Evolutionary conservation across 805 yeast species (phyloP).

Genomic region (Candida berthetii): DNA sequence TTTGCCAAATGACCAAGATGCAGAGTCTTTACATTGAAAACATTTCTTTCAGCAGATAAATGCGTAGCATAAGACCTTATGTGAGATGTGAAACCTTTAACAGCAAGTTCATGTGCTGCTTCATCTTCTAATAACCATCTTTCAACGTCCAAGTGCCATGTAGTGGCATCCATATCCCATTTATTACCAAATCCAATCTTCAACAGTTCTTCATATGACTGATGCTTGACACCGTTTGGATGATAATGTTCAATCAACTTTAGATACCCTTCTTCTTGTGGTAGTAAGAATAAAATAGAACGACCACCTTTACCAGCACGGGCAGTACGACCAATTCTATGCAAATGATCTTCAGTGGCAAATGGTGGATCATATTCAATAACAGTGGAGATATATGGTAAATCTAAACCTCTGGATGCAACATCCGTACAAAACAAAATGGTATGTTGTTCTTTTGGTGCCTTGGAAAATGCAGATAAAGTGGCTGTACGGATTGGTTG

Average conservation of each 20-base stretch:
- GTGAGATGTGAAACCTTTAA: constrained; percentile 81
- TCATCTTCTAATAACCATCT: constrained; percentile 76
- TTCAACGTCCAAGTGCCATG: constrained; percentile 91
- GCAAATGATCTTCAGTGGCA: constrained; percentile 89
- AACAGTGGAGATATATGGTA: constrained; percentile 80
- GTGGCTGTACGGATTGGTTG: constrained; percentile 83
- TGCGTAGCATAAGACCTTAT: constrained; percentile 96
- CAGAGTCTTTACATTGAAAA: constrained; percentile 73
- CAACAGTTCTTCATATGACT: constrained; percentile 40
- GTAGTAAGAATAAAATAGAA: constrained; percentile 73
- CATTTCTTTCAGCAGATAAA: constrained; percentile 68
- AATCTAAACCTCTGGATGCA: constrained; percentile 93
- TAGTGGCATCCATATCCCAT: constrained; percentile 95
- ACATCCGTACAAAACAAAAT: constrained; percentile 94
- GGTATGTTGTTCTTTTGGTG: constrained; percentile 42
- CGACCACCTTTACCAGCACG: constrained; percentile 89
- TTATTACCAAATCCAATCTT: constrained; percentile 35
- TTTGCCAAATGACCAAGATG: constrained; percentile 97
- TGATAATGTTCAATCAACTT: constrained; percentile 56
- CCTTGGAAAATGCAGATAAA: constrained; percentile 31
- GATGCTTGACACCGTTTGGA: constrained; percentile 43
- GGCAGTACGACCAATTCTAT: constrained; percentile 96
- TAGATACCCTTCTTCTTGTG: constrained; percentile 88
- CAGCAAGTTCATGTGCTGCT: constrained; percentile 56
- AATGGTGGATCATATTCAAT: constrained; percentile 96